Conservation (phyloP, 1,284 basidiomycete species). For the Tremellales sp. region DNA sequence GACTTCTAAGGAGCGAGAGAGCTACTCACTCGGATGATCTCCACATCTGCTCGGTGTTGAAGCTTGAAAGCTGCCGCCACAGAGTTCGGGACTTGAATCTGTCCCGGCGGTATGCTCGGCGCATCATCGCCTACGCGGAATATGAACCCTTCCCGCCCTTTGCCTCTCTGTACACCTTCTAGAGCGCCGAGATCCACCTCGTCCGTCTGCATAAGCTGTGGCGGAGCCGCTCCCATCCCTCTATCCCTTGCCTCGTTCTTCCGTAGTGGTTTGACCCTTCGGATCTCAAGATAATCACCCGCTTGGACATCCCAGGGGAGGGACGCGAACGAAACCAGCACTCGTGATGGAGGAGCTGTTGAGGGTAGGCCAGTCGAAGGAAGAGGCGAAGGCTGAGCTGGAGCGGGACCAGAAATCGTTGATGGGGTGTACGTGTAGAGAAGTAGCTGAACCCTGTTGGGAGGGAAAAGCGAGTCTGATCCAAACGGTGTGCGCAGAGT, state of each 20-base stretch:
- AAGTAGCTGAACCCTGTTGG: conserved; percentile 9
- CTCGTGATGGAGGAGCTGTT: conserved; percentile 12
- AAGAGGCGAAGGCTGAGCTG: conserved; percentile 27
- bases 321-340: conserved; percentile 32
- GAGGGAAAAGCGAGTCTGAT: not conserved
- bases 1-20: conserved; percentile 42
- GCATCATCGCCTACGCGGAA: conserved; percentile 38
- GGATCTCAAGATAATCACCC: conserved; percentile 43
- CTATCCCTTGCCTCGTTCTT: conserved; percentile 2
- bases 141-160: conserved; percentile 40
- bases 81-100: conserved; percentile 42
- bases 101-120: conserved; percentile 32
- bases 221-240: conserved; percentile 1
- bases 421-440: conserved; percentile 40
- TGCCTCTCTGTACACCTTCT: conserved; percentile 28
- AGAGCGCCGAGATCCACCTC: conserved; percentile 29
- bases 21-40: conserved; percentile 38
- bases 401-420: conserved; percentile 4
- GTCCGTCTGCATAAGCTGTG: not conserved
- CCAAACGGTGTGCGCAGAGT: conserved; percentile 15
- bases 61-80: conserved; percentile 45
- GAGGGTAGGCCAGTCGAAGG: conserved; percentile 14
- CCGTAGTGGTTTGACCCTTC: conserved; percentile 4
- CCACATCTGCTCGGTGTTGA: conserved; percentile 45
- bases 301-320: conserved; percentile 34